phyloP scores from a whole-genome alignment of 2,329 filamentous ascomycete species.

The Passalora sequoiae region DNA sequence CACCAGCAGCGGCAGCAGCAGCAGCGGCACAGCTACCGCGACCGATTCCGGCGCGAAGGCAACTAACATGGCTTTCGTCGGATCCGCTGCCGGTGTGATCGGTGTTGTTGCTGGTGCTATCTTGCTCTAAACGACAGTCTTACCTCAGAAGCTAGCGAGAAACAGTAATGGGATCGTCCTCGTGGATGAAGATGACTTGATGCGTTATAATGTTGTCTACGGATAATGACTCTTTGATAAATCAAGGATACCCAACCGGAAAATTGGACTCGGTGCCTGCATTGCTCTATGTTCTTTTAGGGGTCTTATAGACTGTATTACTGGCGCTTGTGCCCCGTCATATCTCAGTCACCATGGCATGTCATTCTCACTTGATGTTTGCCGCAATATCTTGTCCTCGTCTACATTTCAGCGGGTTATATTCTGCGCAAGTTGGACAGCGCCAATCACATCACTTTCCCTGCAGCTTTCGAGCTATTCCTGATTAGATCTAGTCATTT shows the following conservation, averaged over 20 bases:
- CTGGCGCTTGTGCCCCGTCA: no score
- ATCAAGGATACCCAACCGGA: not conserved
- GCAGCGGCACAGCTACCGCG: constrained; percentile 13
- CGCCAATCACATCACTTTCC: no score
- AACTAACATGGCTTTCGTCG: constrained; percentile 22
- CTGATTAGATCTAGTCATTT: no score
- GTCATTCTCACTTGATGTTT: no score
- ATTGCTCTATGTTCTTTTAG: not conserved
- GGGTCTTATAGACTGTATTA: not conserved
- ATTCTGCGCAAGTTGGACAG: no score
- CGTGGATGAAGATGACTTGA: not conserved
- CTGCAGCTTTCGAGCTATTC: no score
- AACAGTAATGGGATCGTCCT: not conserved
- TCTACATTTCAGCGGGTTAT: no score
- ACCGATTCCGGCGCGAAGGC: constrained; percentile 23
- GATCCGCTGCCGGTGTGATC: constrained; percentile 27
- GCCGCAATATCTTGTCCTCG: no score
- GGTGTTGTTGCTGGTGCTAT: constrained; percentile 31
- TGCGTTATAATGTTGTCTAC: not conserved
- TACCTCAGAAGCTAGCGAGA: no score
- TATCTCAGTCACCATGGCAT: no score
- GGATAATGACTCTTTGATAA: not conserved
- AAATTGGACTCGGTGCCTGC: no score
- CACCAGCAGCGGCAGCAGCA: constrained; percentile 6
- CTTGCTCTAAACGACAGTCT: constrained; percentile 22